A percentile compares a stretch with the other conserved stretches of the same genome.
These are phyloP conservation scores for Inga oerstediana DNA, from an alignment of 306 rosid genomes.

Conservation along the genomic window DNA sequence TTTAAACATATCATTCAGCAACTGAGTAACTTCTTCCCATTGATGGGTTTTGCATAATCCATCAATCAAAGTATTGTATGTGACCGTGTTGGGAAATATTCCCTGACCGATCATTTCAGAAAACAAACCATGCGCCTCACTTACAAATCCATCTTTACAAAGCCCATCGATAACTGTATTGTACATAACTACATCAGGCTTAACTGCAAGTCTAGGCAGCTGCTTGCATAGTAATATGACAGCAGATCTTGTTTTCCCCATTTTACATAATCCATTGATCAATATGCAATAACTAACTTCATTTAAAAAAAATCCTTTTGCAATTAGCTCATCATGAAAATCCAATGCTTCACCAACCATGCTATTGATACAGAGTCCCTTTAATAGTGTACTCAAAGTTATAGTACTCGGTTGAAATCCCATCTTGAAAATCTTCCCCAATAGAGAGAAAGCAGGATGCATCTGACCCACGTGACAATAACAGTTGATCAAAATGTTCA, in stretches of 20 bases:
- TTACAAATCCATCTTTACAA: constrained; percentile 1
- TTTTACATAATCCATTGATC: neutral
- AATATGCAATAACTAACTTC: neutral
- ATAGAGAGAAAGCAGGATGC: neutral
- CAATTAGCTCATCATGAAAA: neutral
- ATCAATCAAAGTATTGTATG: neutral
- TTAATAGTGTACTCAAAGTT: neutral
- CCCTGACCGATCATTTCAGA: neutral
- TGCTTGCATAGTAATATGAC: neutral
- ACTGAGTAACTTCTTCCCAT: neutral
- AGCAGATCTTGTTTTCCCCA: neutral
- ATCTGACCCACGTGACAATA: neutral
- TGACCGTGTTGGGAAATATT: neutral
- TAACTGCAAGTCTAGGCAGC: neutral
- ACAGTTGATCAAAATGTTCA: neutral
- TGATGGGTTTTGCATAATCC: neutral
- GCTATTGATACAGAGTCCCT: neutral
- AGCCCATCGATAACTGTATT: constrained; percentile 6
- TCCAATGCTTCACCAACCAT: neutral
- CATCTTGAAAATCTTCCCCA: neutral
- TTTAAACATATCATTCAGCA: neutral
- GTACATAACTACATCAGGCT: neutral
- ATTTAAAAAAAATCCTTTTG: neutral
- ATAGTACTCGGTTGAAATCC: neutral
- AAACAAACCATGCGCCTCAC: constrained; percentile 5